Evolutionary conservation across 1,284 basidiomycete genomes (phyloP), one percentile per base, ranked within the genome.

Genomic region (Ustilago vetiveriae): DNA sequence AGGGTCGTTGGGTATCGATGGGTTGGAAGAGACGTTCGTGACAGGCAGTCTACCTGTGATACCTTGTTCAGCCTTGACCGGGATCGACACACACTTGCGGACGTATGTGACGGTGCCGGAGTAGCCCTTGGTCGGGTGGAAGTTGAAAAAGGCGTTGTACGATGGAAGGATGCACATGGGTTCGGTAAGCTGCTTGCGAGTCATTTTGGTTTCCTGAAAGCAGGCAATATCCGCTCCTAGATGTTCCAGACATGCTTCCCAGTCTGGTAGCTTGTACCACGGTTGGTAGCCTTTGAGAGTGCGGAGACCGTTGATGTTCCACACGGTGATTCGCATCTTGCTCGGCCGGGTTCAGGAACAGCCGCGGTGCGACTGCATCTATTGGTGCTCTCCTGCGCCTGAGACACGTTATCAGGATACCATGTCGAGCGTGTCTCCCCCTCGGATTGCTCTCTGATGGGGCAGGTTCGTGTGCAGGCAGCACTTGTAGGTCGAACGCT

Each of bases 291-390:
- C 68, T 27, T 72, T 68, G 23, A 81, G 53, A n/a, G 77, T 80
- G 16, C 75, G 73, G 10, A 80, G 65, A 29, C 79, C 79, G 43
- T 81, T 81, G 50, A 79, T 76, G 57, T 81, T 81, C 79, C 79
- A 81, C n/a, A 64, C 63, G 6, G 58, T 54, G 52, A 78, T 75
- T 5, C 76, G 66, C 76, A 78, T 78, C 2, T 5, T 52, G 32
- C 11, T 2, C 6, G 7, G 4, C 16, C 8, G 4, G n/a, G 21
- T 19, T 40, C 16, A 27, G 24, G 9, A 16, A n/a, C 14, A n/a
- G 37, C 29, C 19, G 16, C 11, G 27, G 16, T 41, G 39, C 27
- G n/a, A n/a, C 29, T 7, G 39, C n/a, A 17, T 30, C 10, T 6
- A 27, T 33, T 17, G 39, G 30, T 48, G 39, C 39, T 30, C 6